Percentiles rank a stretch among this genome's conserved stretches.
phyloP scores from a whole-genome alignment of 164 flowering plant genomes.

The Magnolia sinica region DNA sequence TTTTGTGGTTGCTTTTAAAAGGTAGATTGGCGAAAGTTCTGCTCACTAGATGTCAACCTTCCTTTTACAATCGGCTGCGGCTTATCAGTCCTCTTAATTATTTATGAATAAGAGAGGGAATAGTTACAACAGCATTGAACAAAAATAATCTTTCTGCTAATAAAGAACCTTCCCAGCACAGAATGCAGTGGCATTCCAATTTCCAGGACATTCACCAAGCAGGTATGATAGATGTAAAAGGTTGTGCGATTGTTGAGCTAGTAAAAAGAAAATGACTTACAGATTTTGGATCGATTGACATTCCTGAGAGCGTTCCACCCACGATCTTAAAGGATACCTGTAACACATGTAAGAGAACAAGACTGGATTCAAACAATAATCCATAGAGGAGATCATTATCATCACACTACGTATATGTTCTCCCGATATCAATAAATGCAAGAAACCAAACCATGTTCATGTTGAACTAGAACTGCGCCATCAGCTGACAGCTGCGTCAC shows the following conservation, averaged over 20 bases:
- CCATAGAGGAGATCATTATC: not conserved
- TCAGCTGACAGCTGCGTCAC: too few relatives aligned
- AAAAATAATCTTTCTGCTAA: not conserved
- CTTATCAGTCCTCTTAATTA: too few relatives aligned
- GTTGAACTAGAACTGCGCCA: too few relatives aligned
- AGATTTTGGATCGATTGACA: conserved; percentile 84
- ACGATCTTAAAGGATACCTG: conserved; percentile 89
- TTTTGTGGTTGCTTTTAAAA: too few relatives aligned
- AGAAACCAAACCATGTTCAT: not conserved
- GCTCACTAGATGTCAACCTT: too few relatives aligned
- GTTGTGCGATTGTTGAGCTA: not conserved
- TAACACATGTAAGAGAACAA: conserved; percentile 18
- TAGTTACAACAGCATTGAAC: too few relatives aligned
- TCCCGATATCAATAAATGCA: not conserved
- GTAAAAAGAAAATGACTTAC: conserved; percentile 40
- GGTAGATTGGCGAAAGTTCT: too few relatives aligned
- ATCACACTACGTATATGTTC: not conserved
- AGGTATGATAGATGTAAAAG: not conserved
- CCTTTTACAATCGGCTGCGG: too few relatives aligned
- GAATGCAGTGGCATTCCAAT: not conserved
- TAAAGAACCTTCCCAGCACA: not conserved
- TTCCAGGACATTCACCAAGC: not conserved
- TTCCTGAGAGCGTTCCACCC: conserved; percentile 85
- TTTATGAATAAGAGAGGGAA: too few relatives aligned
- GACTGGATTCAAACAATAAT: not conserved